These are phyloP conservation scores for Sclerotinia minor DNA, from an alignment of 2,329 filamentous ascomycete genomes.

Conservation along the genomic window DNA sequence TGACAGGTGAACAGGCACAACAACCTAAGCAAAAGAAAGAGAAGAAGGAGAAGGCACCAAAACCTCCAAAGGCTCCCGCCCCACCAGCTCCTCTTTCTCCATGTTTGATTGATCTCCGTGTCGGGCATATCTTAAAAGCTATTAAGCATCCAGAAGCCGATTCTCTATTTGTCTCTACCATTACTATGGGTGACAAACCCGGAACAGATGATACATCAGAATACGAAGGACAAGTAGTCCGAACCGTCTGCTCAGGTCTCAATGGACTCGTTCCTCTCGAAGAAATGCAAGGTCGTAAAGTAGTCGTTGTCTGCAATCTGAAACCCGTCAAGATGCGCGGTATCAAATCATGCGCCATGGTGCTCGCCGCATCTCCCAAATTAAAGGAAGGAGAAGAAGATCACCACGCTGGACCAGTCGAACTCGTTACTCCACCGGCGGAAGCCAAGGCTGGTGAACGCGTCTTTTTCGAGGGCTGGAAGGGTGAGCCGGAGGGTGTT, in stretches of 20 bases:
- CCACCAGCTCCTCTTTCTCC: conserved; percentile 78
- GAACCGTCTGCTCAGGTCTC: conserved; percentile 94
- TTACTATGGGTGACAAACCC: conserved; percentile 85
- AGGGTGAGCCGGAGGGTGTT: conserved; percentile 86
- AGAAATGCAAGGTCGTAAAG: conserved; percentile 95
- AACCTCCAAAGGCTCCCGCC: conserved; percentile 66
- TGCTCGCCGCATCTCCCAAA: conserved; percentile 87
- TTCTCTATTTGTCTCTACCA: conserved; percentile 91
- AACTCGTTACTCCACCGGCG: conserved; percentile 82
- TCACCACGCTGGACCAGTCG: conserved; percentile 85
- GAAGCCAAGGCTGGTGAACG: conserved; percentile 80
- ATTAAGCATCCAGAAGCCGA: conserved; percentile 96
- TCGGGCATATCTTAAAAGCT: conserved; percentile 96
- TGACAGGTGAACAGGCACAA: conserved; percentile 33
- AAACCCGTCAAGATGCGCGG: conserved; percentile 99
- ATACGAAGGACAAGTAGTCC: conserved; percentile 86
- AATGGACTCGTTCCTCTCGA: conserved; percentile 90
- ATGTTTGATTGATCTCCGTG: conserved; percentile 86
- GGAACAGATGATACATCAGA: conserved; percentile 87
- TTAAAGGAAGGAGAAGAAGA: conserved; percentile 78
- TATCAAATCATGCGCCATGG: conserved; percentile 80
- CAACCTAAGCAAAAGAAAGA: conserved; percentile 70
- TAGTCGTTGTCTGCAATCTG: conserved; percentile 93
- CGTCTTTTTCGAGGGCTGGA: conserved; percentile 92
- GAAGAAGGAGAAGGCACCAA: conserved; percentile 86